Percentiles rank a stretch among this genome's conserved stretches.
phyloP scores from a whole-genome alignment of 2,329 filamentous ascomycete genomes.

The Fusarium begoniae region DNA sequence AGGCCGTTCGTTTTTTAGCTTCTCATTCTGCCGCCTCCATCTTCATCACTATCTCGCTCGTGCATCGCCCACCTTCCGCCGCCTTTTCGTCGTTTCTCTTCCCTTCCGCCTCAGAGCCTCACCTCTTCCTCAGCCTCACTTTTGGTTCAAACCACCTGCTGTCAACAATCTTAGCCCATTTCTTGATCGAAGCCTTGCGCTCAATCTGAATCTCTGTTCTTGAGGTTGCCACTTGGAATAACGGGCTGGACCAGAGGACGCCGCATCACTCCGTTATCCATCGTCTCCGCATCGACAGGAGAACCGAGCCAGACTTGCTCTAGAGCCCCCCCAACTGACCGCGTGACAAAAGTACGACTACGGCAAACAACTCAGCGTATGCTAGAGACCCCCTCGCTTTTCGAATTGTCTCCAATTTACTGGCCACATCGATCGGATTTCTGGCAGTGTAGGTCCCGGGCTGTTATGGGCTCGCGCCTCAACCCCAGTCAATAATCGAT shows the following conservation, averaged over 20 bases:
- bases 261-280: background rate
- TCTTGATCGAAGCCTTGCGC: background rate
- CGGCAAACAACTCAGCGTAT: background rate
- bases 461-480: conserved; percentile 29
- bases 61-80: conserved; percentile 18
- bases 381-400: background rate
- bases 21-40: background rate
- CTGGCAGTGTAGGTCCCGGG: conserved; percentile 4
- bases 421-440: background rate
- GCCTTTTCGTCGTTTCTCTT: conserved; percentile 8
- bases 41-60: conserved; percentile 8
- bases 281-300: conserved; percentile 22
- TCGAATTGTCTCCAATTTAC: background rate
- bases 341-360: conserved; percentile 23
- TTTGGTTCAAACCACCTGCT: background rate
- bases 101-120: background rate
- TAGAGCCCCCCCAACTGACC: conserved; percentile 25
- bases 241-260: background rate
- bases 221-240: background rate
- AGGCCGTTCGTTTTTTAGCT: conserved; percentile 13
- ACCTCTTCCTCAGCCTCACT: background rate
- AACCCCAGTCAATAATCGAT: conserved; percentile 19
- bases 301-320: conserved; percentile 27
- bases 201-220: background rate
- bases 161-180: background rate